Conservation (phyloP, 2,329 filamentous ascomycete genomes). For the Penicillium olsonii region DNA sequence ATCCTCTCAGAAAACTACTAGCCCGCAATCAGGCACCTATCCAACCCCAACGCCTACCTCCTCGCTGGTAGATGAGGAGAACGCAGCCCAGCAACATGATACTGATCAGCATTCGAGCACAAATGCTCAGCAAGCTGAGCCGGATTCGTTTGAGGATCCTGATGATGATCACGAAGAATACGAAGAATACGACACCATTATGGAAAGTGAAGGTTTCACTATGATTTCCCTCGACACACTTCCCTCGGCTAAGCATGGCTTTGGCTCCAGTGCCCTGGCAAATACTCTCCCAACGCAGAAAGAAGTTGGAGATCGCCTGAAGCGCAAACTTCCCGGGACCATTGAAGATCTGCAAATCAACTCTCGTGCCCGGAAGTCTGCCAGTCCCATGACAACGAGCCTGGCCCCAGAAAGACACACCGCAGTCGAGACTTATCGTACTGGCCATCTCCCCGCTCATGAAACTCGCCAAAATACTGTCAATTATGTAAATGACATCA, state of each 20-base stretch:
- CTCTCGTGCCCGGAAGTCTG: constrained; percentile 13
- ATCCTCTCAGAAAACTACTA: constrained; percentile 36
- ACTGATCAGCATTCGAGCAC: constrained; percentile 6
- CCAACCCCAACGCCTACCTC: constrained; percentile 43
- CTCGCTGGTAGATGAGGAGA: constrained; percentile 41
- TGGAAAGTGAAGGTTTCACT: constrained; percentile 60
- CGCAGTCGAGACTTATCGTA: background rate
- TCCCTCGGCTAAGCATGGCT: constrained; percentile 48
- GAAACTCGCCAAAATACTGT: background rate
- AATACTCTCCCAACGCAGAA: constrained; percentile 28
- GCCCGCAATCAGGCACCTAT: constrained; percentile 38
- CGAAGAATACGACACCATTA: constrained; percentile 55
- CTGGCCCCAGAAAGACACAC: background rate
- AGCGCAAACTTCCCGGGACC: constrained; percentile 27
- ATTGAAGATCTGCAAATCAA: constrained; percentile 21
- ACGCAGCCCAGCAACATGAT: constrained; percentile 13
- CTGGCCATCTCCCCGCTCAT: background rate
- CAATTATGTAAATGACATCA: constrained; percentile 3
- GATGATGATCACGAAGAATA: constrained; percentile 50
- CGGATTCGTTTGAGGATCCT: constrained; percentile 27
- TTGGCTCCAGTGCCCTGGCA: constrained; percentile 34
- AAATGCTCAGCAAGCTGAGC: constrained; percentile 11
- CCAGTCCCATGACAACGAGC: constrained; percentile 12
- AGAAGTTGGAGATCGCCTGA: constrained; percentile 28
- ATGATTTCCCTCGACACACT: constrained; percentile 59